Base-by-base conservation (phyloP, 441 rosid species). In the Gossypium armourianum region DNA sequence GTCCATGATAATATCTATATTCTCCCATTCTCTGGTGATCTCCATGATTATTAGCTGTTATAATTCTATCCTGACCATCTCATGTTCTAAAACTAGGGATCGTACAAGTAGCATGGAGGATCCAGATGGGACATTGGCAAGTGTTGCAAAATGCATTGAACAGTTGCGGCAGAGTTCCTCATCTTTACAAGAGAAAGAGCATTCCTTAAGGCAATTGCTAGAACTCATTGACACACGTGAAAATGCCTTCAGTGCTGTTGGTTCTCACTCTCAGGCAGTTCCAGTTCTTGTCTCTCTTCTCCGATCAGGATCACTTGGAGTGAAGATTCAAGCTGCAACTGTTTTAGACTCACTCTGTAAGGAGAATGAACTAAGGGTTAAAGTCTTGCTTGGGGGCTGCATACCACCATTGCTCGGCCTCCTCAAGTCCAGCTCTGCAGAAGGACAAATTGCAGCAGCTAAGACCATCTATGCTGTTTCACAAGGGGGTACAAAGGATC, bases 261-360 rank as follows among this genome's bases (percentile, higher is more conserved):
- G 97, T 69, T 91, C 99, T 80, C 99, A 96, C 82, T 96, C 98
- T 74, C 99, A 96, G 82, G 99, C 99, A 69, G 99, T 96, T 76
- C 99, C 99, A 23, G 99, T 96, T 56, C 98, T 96, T 76, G 99
- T 96, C 71, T 96, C 99, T 71, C 98, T 93, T 80, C 99, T 96
- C 66, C 96, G 99, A 54, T 93, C 99, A 53, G 98, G 99, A 68
- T 86, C 96, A 16, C 72, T 86, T 36, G 99, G 92, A 68, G 95
- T 96, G 78, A 96, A 96, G 88, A 93, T 90, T 79, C 97, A 96
- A 76, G 97, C 97, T 73, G 97, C 98, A 64, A 86, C 86, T 68
- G 98, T 96, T 77, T 83, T 96, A 78, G 98, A 98, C 36, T 91
- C 98, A 49, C 95, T 96, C 16, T 96, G 99, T 70, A 93, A 90